Evolutionary conservation across 2,329 filamentous ascomycete species (phyloP), one percentile per base, ranked within the genome.

Genomic region (Saccharata proteae): DNA sequence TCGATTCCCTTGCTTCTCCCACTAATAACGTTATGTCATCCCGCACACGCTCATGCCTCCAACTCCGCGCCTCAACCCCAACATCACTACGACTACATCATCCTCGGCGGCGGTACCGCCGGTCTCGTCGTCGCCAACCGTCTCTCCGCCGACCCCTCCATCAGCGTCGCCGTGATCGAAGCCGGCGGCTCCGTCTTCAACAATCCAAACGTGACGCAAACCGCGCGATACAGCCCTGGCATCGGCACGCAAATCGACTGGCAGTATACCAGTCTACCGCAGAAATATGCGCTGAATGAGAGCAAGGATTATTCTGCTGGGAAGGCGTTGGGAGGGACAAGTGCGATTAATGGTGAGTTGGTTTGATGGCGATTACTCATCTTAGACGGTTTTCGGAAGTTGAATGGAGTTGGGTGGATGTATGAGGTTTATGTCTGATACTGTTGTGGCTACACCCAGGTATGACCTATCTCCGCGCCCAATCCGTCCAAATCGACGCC

Each of bases 291-390:
- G 5, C 44, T 40, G 10, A 38, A 40, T 8, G 29, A n/a, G 8
- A 19, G 16, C 1, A 40, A 49, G 23, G 42, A 38, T 5, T 35
- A 55, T 25, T 41, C 43, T 25, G 49, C 54, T 15, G 54, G 52
- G 11, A 58, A 52, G 35, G 52, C 49, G 1, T 40, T 58, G 3
- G 50, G 51, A 25, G 57, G 54, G 16, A 55, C 52, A 3, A 55
- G 48, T 16, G 46, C 45, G 5, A 54, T 59, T 29, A 59, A 59
- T 42, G 52, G 53, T 46, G 44, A 16, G 25, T 36, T 22, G 5
- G 10, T 9, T 21, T 26, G n/a, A 6, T n/a, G 8, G 20, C 8
- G 8, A 22, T 26, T n/a, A 8, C 7, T 22, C 12, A 6, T 25
- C 16, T 17, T 7, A 26, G 33, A 26, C 9, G 6, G 12, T 19